Conservation (phyloP, 306 rosid species). For the Quercus robur region DNA sequence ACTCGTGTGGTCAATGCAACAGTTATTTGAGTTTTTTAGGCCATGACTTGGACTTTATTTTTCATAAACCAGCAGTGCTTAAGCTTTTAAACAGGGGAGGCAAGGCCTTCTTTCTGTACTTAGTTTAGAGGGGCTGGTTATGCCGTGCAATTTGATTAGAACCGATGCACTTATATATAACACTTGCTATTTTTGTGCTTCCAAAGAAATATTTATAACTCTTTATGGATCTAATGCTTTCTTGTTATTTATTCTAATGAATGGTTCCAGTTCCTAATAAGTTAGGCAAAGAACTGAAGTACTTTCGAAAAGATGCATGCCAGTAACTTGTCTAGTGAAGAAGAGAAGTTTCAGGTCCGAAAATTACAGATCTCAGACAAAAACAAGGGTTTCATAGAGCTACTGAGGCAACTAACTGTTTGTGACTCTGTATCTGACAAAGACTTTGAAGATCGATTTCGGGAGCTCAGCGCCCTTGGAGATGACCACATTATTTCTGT, state of each 20-base stretch:
- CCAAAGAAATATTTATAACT: not conserved
- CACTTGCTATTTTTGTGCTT: not conserved
- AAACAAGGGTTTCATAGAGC: constrained; percentile 66
- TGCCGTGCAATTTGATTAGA: not conserved
- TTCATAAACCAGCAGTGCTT: not conserved
- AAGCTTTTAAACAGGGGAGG: not conserved
- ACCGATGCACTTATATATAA: not conserved
- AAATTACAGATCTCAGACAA: constrained; percentile 62
- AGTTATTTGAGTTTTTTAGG: too few relatives aligned
- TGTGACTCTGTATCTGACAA: constrained; percentile 68
- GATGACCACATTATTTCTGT: constrained; percentile 67
- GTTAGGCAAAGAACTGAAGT: not conserved
- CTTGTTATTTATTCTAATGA: not conserved
- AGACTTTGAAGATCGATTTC: constrained; percentile 64
- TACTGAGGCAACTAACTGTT: constrained; percentile 63
- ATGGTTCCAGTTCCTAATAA: not conserved
- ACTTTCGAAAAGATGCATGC: constrained; percentile 23
- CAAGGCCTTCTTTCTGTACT: not conserved
- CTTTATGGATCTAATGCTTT: not conserved
- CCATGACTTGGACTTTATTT: not conserved
- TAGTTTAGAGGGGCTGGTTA: not conserved
- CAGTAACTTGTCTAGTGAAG: constrained; percentile 18
- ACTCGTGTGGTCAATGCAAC: too few relatives aligned
- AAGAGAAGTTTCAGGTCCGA: constrained; percentile 36
- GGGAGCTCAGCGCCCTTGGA: constrained; percentile 49